A percentile compares a stretch with the other conserved stretches of the same genome.
phyloP scores from a whole-genome alignment of 2,329 filamentous ascomycete species.

The Xylariaceae sp. region DNA sequence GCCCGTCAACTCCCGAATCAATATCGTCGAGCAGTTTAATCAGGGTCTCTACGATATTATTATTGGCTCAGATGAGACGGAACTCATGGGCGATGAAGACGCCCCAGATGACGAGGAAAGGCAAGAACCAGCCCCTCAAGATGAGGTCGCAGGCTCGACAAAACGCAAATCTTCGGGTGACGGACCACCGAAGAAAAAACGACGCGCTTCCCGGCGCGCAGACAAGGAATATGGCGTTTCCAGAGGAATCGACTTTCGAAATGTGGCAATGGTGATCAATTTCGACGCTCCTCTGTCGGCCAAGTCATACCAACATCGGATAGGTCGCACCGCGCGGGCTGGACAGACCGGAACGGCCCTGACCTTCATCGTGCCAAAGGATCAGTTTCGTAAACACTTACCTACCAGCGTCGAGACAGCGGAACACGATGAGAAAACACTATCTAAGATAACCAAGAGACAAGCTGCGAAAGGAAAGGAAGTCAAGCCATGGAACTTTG shows the following conservation, averaged over 20 bases:
- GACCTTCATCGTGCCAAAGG: slow-evolving; percentile 84
- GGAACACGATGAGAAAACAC: slow-evolving; percentile 76
- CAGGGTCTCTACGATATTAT: slow-evolving; percentile 95
- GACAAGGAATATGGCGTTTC: slow-evolving; percentile 94
- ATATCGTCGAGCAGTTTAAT: slow-evolving; percentile 97
- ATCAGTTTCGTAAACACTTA: slow-evolving; percentile 81
- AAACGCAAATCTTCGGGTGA: slow-evolving; percentile 20
- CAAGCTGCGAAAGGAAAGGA: slow-evolving; percentile 74
- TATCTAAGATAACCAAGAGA: slow-evolving; percentile 70
- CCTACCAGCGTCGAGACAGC: slow-evolving; percentile 69
- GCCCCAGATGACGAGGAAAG: slow-evolving; percentile 26
- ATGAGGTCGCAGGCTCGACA: slow-evolving; percentile 33
- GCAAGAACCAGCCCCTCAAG: slow-evolving; percentile 32
- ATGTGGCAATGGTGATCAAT: slow-evolving; percentile 90
- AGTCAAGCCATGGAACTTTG: slow-evolving; percentile 86
- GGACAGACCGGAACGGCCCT: slow-evolving; percentile 90
- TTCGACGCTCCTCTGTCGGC: slow-evolving; percentile 87
- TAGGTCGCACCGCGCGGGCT: slow-evolving; percentile 85
- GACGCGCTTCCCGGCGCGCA: slow-evolving; percentile 49
- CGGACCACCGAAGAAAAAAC: slow-evolving; percentile 49
- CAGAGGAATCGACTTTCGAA: slow-evolving; percentile 92
- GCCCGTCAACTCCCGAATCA: slow-evolving; percentile 84
- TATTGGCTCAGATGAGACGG: slow-evolving; percentile 88
- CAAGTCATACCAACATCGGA: slow-evolving; percentile 94
- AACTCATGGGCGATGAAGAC: slow-evolving; percentile 64